Conservation (phyloP, 1,284 basidiomycete species). For the Trametes hirsuta region DNA sequence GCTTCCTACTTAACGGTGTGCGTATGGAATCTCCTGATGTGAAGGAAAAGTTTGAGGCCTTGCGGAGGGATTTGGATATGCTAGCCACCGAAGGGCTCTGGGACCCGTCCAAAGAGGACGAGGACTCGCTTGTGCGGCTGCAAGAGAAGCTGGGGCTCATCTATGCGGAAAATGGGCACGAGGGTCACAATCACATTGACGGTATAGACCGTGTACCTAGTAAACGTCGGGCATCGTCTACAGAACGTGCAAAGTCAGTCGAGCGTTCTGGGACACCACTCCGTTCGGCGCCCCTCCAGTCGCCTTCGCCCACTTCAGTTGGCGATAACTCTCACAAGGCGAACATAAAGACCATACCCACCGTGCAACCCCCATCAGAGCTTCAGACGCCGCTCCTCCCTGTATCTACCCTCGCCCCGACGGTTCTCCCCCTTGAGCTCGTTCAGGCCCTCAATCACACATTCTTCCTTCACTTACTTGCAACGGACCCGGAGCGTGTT, state of each 20-base stretch:
- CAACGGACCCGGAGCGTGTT: slow-evolving; percentile 56
- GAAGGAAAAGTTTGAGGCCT: slow-evolving; percentile 11
- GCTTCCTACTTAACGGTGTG: slow-evolving; percentile 10
- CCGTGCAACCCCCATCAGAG: slow-evolving; percentile 31
- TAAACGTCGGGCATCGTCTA: not conserved
- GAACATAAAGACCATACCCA: slow-evolving; percentile 15
- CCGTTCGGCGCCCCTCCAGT: not conserved
- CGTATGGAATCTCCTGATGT: slow-evolving; percentile 7
- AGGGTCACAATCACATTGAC: slow-evolving; percentile 9
- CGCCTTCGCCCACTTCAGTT: not conserved
- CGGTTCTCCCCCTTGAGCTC: slow-evolving; percentile 54
- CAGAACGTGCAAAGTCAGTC: not conserved
- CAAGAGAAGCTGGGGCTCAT: slow-evolving; percentile 22
- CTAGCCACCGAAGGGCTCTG: slow-evolving; percentile 38
- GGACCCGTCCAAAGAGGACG: slow-evolving; percentile 36
- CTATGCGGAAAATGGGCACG: slow-evolving; percentile 1
- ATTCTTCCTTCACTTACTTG: slow-evolving; percentile 66
- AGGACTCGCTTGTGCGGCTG: slow-evolving; percentile 36
- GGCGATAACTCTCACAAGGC: not conserved
- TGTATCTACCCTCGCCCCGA: slow-evolving; percentile 31
- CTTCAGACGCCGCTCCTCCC: slow-evolving; percentile 33
- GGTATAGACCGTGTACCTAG: not conserved
- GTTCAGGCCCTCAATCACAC: slow-evolving; percentile 56
- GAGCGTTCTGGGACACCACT: not conserved
- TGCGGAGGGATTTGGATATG: slow-evolving; percentile 29